phyloP scores from a whole-genome alignment of 257 asterid genomes.

The Petrea volubilis region DNA sequence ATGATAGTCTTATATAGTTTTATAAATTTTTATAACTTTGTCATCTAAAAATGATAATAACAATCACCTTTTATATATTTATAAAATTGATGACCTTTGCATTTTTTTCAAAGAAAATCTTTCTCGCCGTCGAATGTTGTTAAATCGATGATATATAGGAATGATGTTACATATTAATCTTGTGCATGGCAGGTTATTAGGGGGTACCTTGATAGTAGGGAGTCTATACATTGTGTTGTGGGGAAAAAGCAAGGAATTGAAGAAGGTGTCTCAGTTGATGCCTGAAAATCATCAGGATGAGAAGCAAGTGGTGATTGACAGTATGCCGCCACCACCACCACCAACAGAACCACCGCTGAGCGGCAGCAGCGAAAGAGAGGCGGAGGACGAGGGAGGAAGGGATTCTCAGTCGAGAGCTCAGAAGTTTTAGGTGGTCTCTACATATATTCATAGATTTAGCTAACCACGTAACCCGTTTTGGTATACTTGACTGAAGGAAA shows the following conservation, averaged over 20 bases:
- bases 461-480: too few species aligned
- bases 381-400: background rate
- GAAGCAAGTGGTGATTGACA: background rate
- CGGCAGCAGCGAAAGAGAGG: conserved; percentile 9
- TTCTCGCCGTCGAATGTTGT: background rate
- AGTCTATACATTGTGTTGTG: conserved; percentile 56
- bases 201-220: conserved; percentile 42
- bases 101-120: too few species aligned
- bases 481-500: too few species aligned
- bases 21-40: too few species aligned
- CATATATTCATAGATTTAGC: background rate
- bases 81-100: too few species aligned
- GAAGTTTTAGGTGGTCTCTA: conserved; percentile 30
- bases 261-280: conserved; percentile 32
- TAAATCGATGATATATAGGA: background rate
- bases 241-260: conserved; percentile 51
- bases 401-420: conserved; percentile 26
- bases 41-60: too few species aligned
- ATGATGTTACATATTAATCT: background rate
- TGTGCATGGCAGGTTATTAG: conserved; percentile 40
- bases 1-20: too few species aligned
- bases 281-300: conserved; percentile 27
- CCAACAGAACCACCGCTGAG: background rate
- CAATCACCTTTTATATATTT: too few species aligned
- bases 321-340: background rate